Evolutionary conservation across 1,139 yeast genomes (phyloP).

Genomic region (Yamadazyma epiphylla): DNA sequence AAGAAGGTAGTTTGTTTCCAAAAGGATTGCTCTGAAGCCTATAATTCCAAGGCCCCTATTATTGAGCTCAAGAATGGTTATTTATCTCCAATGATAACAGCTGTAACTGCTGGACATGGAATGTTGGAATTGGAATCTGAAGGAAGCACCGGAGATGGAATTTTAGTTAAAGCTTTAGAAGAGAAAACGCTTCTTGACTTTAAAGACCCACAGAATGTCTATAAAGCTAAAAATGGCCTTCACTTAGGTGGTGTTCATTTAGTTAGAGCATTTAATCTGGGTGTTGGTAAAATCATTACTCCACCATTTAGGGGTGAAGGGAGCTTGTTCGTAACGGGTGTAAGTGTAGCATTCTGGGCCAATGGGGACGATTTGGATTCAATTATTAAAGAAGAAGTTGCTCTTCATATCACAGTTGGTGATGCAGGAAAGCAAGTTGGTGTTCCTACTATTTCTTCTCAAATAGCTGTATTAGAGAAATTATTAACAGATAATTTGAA

Average conservation of each 20-base stretch:
- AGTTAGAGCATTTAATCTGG: slow-evolving; percentile 4
- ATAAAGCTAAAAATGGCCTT: slow-evolving; percentile 3
- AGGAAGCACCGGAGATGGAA: slow-evolving; percentile 4
- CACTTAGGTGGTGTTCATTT: slow-evolving; percentile 4
- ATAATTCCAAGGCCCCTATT: background rate
- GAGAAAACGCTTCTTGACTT: slow-evolving; percentile 1
- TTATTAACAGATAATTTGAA: background rate
- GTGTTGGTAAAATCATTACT: slow-evolving; percentile 2
- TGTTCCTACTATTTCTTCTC: slow-evolving; percentile 4
- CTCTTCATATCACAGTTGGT: slow-evolving; percentile 4
- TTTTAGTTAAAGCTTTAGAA: slow-evolving; percentile 4
- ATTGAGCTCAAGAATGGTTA: slow-evolving; percentile 1
- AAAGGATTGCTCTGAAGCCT: background rate
- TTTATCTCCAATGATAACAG: slow-evolving; percentile 2
- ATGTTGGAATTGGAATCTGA: slow-evolving; percentile 3
- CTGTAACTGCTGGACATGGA: slow-evolving; percentile 4
- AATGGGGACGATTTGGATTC: slow-evolving; percentile 1
- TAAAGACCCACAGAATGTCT: slow-evolving; percentile 1
- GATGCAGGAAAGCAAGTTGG: slow-evolving; percentile 3
- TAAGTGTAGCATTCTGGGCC: slow-evolving; percentile 4
- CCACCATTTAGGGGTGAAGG: slow-evolving; percentile 7
- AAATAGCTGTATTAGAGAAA: slow-evolving; percentile 2
- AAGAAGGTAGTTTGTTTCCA: slow-evolving; percentile 1
- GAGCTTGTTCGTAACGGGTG: slow-evolving; percentile 4
- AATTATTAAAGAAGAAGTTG: slow-evolving; percentile 3